Percentiles rank a stretch among this genome's conserved stretches.
Evolutionary conservation across 2,329 filamentous ascomycete genomes (phyloP).

Genomic region (Fusarium algeriense): DNA sequence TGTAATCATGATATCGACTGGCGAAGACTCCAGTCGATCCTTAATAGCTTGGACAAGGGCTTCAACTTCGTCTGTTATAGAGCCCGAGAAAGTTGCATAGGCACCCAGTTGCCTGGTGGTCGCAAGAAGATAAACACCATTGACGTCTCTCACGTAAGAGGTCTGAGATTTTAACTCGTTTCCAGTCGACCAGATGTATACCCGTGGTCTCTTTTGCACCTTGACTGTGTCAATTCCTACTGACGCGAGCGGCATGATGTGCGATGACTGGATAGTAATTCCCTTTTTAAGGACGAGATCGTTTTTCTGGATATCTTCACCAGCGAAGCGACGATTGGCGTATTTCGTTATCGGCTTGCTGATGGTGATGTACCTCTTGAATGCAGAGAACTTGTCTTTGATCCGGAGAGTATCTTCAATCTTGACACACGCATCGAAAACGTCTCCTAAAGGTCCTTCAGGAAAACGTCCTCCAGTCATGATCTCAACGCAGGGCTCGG

Average conservation of each 20-base stretch:
- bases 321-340: neutral
- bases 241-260: neutral
- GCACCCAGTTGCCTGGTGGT: neutral
- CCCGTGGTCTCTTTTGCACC: neutral
- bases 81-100: neutral
- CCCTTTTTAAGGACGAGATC: neutral
- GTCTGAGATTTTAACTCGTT: neutral
- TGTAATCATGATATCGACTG: neutral
- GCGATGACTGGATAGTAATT: neutral
- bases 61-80: neutral
- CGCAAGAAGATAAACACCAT: neutral
- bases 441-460: neutral
- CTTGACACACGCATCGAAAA: neutral
- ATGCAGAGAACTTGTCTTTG: neutral
- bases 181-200: neutral
- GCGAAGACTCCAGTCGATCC: neutral
- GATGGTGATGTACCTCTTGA: accelerated
- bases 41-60: neutral
- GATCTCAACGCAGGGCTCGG: neutral
- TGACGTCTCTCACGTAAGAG: neutral
- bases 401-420: neutral
- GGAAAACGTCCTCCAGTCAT: neutral
- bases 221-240: accelerated
- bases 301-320: neutral
- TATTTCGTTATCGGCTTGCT: neutral